A percentile compares a stretch with the other conserved stretches of the same genome.
Conservation (phyloP, 2,329 filamentous ascomycete species). For the Trichoderma pleuroti region DNA sequence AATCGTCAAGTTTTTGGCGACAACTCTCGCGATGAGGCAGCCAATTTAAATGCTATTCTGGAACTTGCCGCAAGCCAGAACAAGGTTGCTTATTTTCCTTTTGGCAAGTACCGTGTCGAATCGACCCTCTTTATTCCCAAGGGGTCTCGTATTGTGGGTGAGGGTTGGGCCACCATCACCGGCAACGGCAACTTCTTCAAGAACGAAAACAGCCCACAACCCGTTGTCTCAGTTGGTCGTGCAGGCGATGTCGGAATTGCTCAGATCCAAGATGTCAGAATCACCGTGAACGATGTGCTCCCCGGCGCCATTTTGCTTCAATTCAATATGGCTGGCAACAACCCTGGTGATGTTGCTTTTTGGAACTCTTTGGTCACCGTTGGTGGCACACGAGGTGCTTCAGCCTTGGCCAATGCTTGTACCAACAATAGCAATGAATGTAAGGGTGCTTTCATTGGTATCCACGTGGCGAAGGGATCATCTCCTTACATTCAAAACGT, state of each 20-base stretch:
- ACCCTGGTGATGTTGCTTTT: constrained; percentile 48
- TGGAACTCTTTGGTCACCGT: constrained; percentile 46
- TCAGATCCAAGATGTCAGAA: constrained; percentile 51
- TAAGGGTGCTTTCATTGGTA: constrained; percentile 45
- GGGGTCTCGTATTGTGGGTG: constrained; percentile 52
- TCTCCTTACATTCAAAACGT: constrained; percentile 27
- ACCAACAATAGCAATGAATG: constrained; percentile 34
- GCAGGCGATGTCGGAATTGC: constrained; percentile 47
- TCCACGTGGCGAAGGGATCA: constrained; percentile 44
- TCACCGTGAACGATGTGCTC: constrained; percentile 47
- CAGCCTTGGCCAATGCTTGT: constrained; percentile 39
- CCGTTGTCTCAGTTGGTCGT: constrained; percentile 50
- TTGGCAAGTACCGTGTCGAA: constrained; percentile 29
- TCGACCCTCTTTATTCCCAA: constrained; percentile 28
- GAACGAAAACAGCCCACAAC: constrained; percentile 43
- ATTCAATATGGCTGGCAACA: constrained; percentile 47
- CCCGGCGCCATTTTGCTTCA: constrained; percentile 41
- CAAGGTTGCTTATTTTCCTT: constrained; percentile 32
- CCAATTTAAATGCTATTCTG: constrained; percentile 38
- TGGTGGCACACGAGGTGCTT: constrained; percentile 41
- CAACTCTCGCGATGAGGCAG: constrained; percentile 38
- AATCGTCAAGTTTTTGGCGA: constrained; percentile 36
- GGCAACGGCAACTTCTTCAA: constrained; percentile 43
- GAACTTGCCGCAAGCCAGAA: constrained; percentile 32
- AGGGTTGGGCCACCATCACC: constrained; percentile 52